Base-by-base conservation (phyloP, 108 stramenopile genomes). In the Fistulifera solaris region DNA sequence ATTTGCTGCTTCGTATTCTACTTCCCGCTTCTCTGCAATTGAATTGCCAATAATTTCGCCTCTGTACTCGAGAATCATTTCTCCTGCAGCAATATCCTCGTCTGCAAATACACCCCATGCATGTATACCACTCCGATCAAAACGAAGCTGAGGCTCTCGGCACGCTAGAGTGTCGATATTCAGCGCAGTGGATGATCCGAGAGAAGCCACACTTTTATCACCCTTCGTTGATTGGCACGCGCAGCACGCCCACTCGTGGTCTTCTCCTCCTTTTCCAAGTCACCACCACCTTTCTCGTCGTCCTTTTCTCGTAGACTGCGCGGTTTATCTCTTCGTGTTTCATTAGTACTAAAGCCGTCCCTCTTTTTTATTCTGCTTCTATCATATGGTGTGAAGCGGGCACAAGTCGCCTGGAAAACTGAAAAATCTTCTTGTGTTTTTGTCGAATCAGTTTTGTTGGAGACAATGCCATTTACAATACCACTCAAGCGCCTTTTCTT, bases 21-120 rank as follows among this genome's bases (percentile, higher is more conserved):
- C 61, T 67, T 96, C 93, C 22, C 95, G 81, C 60, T 73, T 77
- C 57, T 51, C 97, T 2, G 90, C 89, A 7, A 93, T 83, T 6
- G 80, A 75, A 48, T 86, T 77, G 11, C 94, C 72, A 64, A 98
- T 90, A 23, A 95, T 39, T 62, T 94, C 94, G 11, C 97, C 97
- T 38, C 85, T 55, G 65, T 98, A 98, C 65, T 98, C 97, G 24
- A 94, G 73, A 24, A 98, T 79, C 57, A 95, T 65, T 17, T 86
- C 93, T 23, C 80, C 85, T 27, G 67, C 60, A 31, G 47, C 55
- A 26, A 90, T 80, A 1, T 67, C 66, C 40, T 70, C 69, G 26
- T 86, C 78, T 1, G 83, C 71, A 61, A 86, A 87, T 4, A 90
- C 89, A 23, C 89, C 89, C 89, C 89, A 90, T 11, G 71, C 80